phyloP scores from a whole-genome alignment of 2,329 filamentous ascomycete genomes.

The Fragosphaeria purpurea region DNA sequence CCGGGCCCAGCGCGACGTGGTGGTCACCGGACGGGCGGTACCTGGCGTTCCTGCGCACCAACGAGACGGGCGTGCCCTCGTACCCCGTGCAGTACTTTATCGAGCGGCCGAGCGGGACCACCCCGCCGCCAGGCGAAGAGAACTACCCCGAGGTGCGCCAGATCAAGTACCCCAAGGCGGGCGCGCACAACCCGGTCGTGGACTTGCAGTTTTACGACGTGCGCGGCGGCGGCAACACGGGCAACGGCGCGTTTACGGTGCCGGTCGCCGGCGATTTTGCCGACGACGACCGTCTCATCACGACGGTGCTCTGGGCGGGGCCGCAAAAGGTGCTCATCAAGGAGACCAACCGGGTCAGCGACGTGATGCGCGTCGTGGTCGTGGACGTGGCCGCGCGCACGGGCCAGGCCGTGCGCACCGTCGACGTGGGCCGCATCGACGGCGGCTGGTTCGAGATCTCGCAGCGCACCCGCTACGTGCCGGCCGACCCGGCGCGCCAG shows the following conservation, averaged over 20 bases:
- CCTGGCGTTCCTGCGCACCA: slow-evolving; percentile 83
- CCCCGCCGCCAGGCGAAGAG: slow-evolving; percentile 62
- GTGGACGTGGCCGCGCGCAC: slow-evolving; percentile 66
- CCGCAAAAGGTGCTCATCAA: slow-evolving; percentile 68
- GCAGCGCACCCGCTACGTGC: slow-evolving; percentile 75
- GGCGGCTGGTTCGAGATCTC: slow-evolving; percentile 97
- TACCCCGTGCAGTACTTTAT: slow-evolving; percentile 93
- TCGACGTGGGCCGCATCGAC: slow-evolving; percentile 75
- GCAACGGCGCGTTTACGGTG: slow-evolving; percentile 63
- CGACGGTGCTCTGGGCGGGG: slow-evolving; percentile 85
- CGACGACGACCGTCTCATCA: slow-evolving; percentile 79
- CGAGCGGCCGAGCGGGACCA: slow-evolving; percentile 67
- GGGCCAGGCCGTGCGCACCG: slow-evolving; percentile 68
- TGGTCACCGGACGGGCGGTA: slow-evolving; percentile 88
- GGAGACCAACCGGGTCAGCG: slow-evolving; percentile 89
- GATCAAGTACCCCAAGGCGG: slow-evolving; percentile 97
- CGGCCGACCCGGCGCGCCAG: slow-evolving; percentile 67
- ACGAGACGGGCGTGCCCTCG: slow-evolving; percentile 84
- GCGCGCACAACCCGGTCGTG: slow-evolving; percentile 85
- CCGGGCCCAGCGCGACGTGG: slow-evolving; percentile 77
- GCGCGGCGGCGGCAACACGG: slow-evolving; percentile 33
- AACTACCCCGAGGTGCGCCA: slow-evolving; percentile 80
- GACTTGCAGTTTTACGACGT: slow-evolving; percentile 84
- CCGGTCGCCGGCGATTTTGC: slow-evolving; percentile 66
- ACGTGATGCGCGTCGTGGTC: slow-evolving; percentile 77